Base-by-base conservation (phyloP, 2,329 filamentous ascomycete genomes). In the Sporothrix sp. region DNA sequence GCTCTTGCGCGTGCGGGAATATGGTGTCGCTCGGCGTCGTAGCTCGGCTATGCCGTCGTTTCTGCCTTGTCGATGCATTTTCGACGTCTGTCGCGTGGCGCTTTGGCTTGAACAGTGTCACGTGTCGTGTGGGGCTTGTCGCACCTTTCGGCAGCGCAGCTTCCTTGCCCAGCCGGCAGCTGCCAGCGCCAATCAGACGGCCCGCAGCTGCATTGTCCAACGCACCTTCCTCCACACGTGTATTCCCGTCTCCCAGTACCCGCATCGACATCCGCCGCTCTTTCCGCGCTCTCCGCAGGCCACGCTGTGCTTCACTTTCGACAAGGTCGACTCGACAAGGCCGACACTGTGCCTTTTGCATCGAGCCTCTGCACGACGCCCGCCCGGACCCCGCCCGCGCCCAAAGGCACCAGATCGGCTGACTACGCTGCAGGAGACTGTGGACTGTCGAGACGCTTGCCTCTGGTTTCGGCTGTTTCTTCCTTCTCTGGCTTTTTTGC, bases 141-240 rank as follows among this genome's bases (percentile, higher is more conserved):
- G n/a, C n/a, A n/a, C n/a, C n/a, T n/a, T n/a, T n/a, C n/a, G n/a
- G n/a, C n/a, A n/a, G n/a, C 30, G 16, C 6, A 37, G 23, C 44
- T 28, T 36, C n/a, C n/a, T n/a, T n/a, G n/a, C n/a, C n/a, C n/a
- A n/a, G n/a, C n/a, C n/a, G n/a, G 30, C 28, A 25, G 4, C 28
- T 14, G 30, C 16, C 39, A 44, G 35, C 48, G 38, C 52, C 48
- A 51, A 54, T 48, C 52, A 54, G 42, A 37, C 40, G 46, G 32
- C 28, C 40, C 33, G 14, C 33, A 38, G 35, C 25, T 16, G n/a
- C 25, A 13, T 20, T 28, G 7, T 13, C 21, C 30, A 35, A 21
- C 32, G 28, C 44, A 37, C 20, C 20, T 23, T 33, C 32, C 18
- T n/a, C 20, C 21, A 21, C 11, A 11, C 20, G 32, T 21, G 16